phyloP scores from a whole-genome alignment of 1,284 basidiomycete genomes.

The Sutorius eximius region DNA sequence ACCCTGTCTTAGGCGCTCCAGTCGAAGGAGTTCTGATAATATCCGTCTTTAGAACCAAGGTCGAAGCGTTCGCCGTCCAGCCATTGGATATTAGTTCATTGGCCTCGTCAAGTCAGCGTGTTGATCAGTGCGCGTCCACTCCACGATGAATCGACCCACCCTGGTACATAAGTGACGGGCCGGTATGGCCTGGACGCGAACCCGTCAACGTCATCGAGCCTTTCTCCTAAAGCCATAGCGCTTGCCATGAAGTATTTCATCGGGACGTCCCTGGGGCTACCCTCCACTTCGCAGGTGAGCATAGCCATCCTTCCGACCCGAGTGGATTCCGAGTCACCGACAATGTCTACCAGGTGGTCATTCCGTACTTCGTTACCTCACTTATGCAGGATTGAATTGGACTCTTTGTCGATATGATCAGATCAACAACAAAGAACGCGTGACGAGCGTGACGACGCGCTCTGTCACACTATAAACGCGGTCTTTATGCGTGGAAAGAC shows the following conservation, averaged over 20 bases:
- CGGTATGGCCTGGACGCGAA: background rate
- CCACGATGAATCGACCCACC: background rate
- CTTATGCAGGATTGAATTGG: background rate
- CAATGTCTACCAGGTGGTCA: too few relatives aligned
- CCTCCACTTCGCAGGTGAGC: background rate
- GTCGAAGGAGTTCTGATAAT: background rate
- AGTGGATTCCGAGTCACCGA: too few relatives aligned
- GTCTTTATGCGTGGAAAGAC: background rate
- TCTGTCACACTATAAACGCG: constrained; percentile 20
- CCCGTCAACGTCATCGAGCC: background rate
- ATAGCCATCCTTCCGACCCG: background rate
- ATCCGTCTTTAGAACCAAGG: background rate
- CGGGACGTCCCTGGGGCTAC: background rate
- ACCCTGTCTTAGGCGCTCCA: background rate
- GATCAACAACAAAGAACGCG: background rate
- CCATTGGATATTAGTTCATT: background rate
- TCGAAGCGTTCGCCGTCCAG: background rate
- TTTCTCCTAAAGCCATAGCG: background rate
- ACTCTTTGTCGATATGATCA: background rate
- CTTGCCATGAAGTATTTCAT: background rate
- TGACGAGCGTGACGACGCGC: constrained; percentile 25
- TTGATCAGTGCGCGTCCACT: background rate
- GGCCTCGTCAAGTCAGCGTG: constrained; percentile 3
- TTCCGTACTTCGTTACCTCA: too few relatives aligned
- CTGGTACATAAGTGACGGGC: background rate